Evolutionary conservation across 2,329 filamentous ascomycete genomes (phyloP), one percentile per base, ranked within the genome.

Genomic region (Diaporthe vaccinii): DNA sequence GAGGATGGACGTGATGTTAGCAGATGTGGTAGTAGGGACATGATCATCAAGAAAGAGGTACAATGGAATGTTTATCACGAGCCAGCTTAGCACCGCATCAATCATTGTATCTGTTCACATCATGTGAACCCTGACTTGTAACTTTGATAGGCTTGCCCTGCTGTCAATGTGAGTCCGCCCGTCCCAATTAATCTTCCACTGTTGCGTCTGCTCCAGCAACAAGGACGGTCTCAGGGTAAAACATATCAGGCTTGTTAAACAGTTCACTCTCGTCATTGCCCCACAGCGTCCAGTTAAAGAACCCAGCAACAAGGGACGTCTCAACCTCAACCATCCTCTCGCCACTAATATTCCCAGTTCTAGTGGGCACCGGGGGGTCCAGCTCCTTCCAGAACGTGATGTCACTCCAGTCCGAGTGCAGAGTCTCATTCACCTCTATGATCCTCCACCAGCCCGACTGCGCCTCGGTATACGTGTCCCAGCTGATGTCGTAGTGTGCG

Each of bases 391-490:
- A 81, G 55, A 79, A 79, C 1, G 78, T 76, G 22, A 76, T 61
- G 53, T 81, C 80, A 67, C 76, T 78, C 69, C 80, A 80, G 49
- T 80, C 79, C 6, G 55, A 72, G 34, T 81, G 79, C 34, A 61
- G 68, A n/a, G 78, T 74, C 1, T 77, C 79, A 14, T 75, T 78
- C 6, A 80, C 51, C 36, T 73, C 72, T 6, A 80, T 25, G 28
- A 65, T 39, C 34, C 80, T 68, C 73, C 75, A 75, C 51, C 77
- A 80, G 3, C 74, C 74, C 4, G 79, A 79, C 68, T 81, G 80
- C 73, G 41, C 74, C 25, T 49, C 57, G 2, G 77, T 73, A 31
- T 80, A 81, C 3, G 61, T 77, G 4, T 17, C 68, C 79, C 80
- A 81, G 14, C 74, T 74, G 20, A 15, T 1, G n/a, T 79, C 78